phyloP scores from a whole-genome alignment of 495 filamentous ascomycete species.

The Penicillium paxilli region DNA sequence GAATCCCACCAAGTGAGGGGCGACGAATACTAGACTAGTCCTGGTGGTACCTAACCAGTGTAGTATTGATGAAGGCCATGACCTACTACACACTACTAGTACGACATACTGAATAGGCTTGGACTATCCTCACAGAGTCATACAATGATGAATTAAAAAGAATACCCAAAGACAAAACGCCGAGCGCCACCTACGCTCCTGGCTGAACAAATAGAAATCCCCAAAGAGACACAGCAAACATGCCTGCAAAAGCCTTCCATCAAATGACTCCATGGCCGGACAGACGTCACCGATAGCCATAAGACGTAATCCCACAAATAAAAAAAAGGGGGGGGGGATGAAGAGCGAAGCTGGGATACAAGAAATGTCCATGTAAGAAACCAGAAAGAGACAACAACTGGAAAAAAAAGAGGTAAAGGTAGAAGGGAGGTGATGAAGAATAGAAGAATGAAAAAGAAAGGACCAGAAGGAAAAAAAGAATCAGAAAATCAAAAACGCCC shows the following conservation, averaged over 20 bases:
- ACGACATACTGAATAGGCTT: too few species aligned
- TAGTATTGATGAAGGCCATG: too few species aligned
- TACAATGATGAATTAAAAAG: conserved; percentile 8
- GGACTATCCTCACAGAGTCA: not conserved
- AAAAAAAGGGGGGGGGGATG: not conserved
- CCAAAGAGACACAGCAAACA: conserved; percentile 4
- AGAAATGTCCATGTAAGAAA: not conserved
- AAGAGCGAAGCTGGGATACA: not conserved
- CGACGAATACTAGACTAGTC: too few species aligned
- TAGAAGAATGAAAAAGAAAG: conserved; percentile 9
- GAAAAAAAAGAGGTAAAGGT: conserved; percentile 3
- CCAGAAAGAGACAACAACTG: not conserved
- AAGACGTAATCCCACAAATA: not conserved
- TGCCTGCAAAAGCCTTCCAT: too few species aligned
- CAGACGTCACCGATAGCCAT: not conserved
- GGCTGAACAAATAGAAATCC: conserved; percentile 29
- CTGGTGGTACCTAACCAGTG: too few species aligned
- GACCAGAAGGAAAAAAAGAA: conserved; percentile 7
- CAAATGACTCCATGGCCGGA: too few species aligned
- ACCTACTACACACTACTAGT: too few species aligned
- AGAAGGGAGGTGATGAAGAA: not conserved
- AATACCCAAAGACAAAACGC: conserved; percentile 16
- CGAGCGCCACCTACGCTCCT: conserved; percentile 30
- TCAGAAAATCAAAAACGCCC: conserved; percentile 19
- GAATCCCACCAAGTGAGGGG: too few species aligned